Evolutionary conservation across 179 eudicot species (phyloP).

Genomic region (Gypsophila paniculata): DNA sequence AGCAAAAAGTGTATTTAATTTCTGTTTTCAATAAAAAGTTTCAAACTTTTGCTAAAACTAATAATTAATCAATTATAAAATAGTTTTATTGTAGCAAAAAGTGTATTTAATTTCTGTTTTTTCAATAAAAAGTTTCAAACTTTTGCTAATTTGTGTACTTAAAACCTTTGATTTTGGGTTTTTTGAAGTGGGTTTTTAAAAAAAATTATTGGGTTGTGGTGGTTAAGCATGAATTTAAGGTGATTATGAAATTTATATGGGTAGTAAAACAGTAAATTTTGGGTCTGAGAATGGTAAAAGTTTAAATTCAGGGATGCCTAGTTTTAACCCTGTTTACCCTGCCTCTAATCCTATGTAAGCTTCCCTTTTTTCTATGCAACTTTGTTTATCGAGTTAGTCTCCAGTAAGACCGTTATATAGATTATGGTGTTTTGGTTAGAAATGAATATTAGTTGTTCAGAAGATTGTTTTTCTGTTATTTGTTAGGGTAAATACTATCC

Average conservation of each 20-base stretch:
- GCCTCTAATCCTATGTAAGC: conserved; percentile 47
- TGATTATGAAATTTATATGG: conserved; percentile 41
- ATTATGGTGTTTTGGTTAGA: neutral
- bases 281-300: conserved; percentile 43
- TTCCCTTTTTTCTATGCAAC: neutral
- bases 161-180: conserved; percentile 3
- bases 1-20: too few relatives aligned
- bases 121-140: conserved; percentile 2
- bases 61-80: too few relatives aligned
- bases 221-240: conserved; percentile 15
- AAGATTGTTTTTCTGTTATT: neutral
- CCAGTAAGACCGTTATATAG: too few relatives aligned
- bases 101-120: conserved; percentile 11
- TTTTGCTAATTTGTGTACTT: conserved; percentile 3
- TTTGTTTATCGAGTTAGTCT: neutral
- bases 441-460: neutral
- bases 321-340: conserved; percentile 45
- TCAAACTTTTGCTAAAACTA: too few relatives aligned
- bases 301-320: conserved; percentile 55
- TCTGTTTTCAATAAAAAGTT: too few relatives aligned
- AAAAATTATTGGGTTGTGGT: neutral
- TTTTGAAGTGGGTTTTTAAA: conserved; percentile 18
- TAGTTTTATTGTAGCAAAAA: neutral
- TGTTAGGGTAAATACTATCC: too few relatives aligned
- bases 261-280: conserved; percentile 37